Evolutionary conservation across 73 alveolate genomes (phyloP).

Genomic region (Tetrahymena borealis): DNA sequence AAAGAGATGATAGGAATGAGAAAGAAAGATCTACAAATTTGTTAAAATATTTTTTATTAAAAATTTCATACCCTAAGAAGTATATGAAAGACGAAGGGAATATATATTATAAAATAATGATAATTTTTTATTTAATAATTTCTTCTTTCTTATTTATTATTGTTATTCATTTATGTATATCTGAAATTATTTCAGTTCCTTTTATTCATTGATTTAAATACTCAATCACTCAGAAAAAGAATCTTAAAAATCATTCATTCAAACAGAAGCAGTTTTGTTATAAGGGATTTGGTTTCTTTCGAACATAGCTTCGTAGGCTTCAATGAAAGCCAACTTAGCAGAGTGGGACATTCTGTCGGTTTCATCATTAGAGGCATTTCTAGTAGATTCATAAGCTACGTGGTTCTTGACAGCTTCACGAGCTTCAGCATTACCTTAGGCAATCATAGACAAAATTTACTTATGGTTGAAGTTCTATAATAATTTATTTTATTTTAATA

Average conservation of each 20-base stretch:
- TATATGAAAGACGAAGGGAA: neutral
- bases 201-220: too few species aligned
- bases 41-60: neutral
- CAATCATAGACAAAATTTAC: neutral
- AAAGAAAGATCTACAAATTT: too few species aligned
- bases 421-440: neutral
- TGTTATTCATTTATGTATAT: neutral
- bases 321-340: neutral
- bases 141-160: neutral
- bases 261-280: neutral
- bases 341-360: neutral
- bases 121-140: neutral
- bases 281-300: neutral
- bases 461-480: neutral
- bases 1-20: too few species aligned
- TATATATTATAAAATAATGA: neutral
- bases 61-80: neutral
- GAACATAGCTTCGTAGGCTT: neutral
- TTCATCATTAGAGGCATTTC: neutral
- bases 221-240: too few species aligned
- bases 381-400: neutral
- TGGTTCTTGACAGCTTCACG: neutral
- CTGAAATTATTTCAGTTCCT: neutral
- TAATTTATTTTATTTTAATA: neutral
- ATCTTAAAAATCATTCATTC: too few species aligned